Evolutionary conservation across 2,329 filamentous ascomycete genomes (phyloP).

Genomic region (Calonectria fujianensis): DNA sequence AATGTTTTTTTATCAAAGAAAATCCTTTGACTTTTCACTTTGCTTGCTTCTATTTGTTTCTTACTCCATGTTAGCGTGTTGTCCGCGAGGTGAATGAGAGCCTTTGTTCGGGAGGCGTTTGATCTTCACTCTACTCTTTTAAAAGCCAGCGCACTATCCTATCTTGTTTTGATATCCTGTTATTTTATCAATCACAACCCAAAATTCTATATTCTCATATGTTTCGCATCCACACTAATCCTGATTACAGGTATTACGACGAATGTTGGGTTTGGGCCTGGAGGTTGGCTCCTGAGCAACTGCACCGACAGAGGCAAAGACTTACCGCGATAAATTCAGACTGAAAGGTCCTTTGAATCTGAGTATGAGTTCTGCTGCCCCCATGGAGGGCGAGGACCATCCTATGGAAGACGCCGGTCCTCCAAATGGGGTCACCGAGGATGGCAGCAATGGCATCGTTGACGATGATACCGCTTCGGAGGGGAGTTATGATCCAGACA

Average conservation of each 20-base stretch:
- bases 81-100: not conserved
- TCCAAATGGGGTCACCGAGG: constrained; percentile 52
- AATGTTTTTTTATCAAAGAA: not conserved
- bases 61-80: constrained; percentile 16
- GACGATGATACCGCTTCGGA: constrained; percentile 59
- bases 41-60: not conserved
- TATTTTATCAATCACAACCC: too few species aligned
- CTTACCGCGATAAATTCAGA: not conserved
- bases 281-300: constrained; percentile 2
- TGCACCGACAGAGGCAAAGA: not conserved
- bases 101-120: constrained; percentile 1
- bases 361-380: constrained; percentile 47
- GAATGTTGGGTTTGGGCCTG: not conserved
- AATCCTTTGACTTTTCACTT: not conserved
- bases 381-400: constrained; percentile 67
- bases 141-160: not conserved
- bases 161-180: not conserved
- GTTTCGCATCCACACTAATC: constrained; percentile 7
- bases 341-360: not conserved
- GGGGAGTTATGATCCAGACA: constrained; percentile 60
- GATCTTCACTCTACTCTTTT: not conserved
- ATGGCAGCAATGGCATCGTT: constrained; percentile 51
- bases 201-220: too few species aligned
- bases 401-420: constrained; percentile 64
- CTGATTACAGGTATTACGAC: not conserved